These are phyloP conservation scores for Rhododendron williamsianum DNA, from an alignment of 148 eudicot genomes.

Conservation along the genomic window DNA sequence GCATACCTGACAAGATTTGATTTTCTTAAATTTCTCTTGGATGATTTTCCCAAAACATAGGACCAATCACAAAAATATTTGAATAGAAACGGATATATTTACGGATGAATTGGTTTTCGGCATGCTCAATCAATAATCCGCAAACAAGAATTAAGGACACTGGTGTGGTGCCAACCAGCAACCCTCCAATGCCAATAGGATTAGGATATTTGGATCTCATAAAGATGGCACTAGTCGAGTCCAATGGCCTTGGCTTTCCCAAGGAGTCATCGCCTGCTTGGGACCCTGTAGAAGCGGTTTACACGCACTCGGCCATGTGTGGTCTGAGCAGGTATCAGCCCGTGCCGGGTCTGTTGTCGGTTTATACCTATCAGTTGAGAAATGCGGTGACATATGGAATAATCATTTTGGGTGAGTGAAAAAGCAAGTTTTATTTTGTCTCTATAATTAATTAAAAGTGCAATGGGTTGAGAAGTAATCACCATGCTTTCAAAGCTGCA, in stretches of 20 bases:
- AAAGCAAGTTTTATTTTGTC: neutral
- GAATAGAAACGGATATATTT: neutral
- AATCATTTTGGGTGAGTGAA: neutral
- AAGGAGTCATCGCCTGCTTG: neutral
- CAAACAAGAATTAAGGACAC: neutral
- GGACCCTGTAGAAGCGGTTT: neutral
- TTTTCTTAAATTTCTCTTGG: neutral
- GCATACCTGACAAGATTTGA: neutral
- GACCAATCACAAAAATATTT: neutral
- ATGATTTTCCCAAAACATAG: neutral
- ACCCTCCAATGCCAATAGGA: neutral
- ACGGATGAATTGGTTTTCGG: too few relatives aligned
- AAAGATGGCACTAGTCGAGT: neutral
- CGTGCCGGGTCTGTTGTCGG: neutral
- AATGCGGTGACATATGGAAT: neutral
- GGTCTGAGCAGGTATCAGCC: neutral
- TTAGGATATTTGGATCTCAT: neutral
- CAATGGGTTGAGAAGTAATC: neutral
- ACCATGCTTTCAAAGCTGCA: conserved; percentile 10
- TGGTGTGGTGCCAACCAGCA: neutral
- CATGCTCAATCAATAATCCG: too few relatives aligned
- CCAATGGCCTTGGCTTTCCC: neutral
- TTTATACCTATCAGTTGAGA: neutral
- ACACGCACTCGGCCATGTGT: neutral
- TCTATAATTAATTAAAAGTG: neutral